Base-by-base conservation (phyloP, 1,284 basidiomycete species). In the Inonotus hispidus region DNA sequence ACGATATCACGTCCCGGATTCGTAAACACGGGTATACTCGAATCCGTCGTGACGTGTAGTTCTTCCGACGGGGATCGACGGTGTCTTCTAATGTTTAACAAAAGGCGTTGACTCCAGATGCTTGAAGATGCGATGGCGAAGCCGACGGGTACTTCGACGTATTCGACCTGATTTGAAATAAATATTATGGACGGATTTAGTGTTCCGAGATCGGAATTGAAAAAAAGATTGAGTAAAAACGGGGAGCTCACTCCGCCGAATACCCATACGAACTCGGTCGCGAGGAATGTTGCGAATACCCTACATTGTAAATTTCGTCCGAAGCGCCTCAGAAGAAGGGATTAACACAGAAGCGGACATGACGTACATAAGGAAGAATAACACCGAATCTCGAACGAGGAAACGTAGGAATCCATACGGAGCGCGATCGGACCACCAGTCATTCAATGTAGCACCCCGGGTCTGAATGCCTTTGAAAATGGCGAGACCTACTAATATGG, bases 81-180 rank as follows among this genome's bases (percentile, higher is more conserved):
- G 16, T 52, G 50, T 8, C 19, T 32, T 32, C 55, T 45, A 25
- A 56, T 56, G 41, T 59, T 59, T 16, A 59, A 14, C 8, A 59
- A 37, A 35, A 59, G 58, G 11, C 58, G 49, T 35, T 59, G 58
- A 16, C 58, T 59, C 58, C 46, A 50, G 52, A 59, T 53, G 21
- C 58, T 59, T 11, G 50, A 35, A 16, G 49, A 38, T 1, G 58
- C 47, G 4, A 59, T 53, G 16, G 50, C 58, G 41, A 53, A 53
- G 3, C 58, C 58, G 37, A 59, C 41, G 19, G 58, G 49, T 10
- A 54, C 37, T 35, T 59, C 58, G 29, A 59, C 53, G 38, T 53
- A 53, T 21, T 59, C 50, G 23, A 29, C 8, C 58, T 59, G 10
- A n/a, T n/a, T 54, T 49, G 14, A 13, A 4, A 49, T 3, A 25